Base-by-base conservation (phyloP, 2,329 filamentous ascomycete species). In the Endoconidiophora polonica region DNA sequence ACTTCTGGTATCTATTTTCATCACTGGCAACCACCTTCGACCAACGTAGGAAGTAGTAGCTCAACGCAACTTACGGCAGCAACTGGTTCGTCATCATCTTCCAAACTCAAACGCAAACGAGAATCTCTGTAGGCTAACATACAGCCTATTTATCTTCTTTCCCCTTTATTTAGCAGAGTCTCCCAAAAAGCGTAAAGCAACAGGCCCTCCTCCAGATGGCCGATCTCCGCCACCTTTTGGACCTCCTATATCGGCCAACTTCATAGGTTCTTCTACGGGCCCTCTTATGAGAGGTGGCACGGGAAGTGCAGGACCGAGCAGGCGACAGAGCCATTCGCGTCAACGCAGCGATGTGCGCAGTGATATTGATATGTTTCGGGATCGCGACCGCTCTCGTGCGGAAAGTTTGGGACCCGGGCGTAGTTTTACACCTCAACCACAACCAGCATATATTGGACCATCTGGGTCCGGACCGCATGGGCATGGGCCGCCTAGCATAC, bases 21-120 rank as follows among this genome's bases (percentile, higher is more conserved):
- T 60, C 86, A 94, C 61, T 94, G 87, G 86, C 83, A 90, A 53
- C 87, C 87, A 43, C 87, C 87, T 12, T 74, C 72, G 20, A 74
- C 77, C 55, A 74, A 83, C 63, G 69, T 54, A 67, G 72, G 56
- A 67, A 70, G 29, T 33, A 33, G 29, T 5, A 33, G 29, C 61
- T 70, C 74, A 52, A 77, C 78, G 58, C 79, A 83, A 61, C 81
- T 83, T 54, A 76, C 75, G 59, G 83, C 82, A 55, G 81, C 84
- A 59, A 81, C 83, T 68, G 79, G 81, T 77, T 81, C 77, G 78
- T 77, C 70, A 64, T 48, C 41, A 42, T 52, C 50, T 16, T 48
- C 46, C 20, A 52, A 52, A 48, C 26, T 44, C 33, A 74, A 68
- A 64, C 67, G 65, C 62, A 68, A 67, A 60, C 61, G 64, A 61